Conservation (phyloP, 352 stramenopile genomes). For the Phytophthora rubi region DNA sequence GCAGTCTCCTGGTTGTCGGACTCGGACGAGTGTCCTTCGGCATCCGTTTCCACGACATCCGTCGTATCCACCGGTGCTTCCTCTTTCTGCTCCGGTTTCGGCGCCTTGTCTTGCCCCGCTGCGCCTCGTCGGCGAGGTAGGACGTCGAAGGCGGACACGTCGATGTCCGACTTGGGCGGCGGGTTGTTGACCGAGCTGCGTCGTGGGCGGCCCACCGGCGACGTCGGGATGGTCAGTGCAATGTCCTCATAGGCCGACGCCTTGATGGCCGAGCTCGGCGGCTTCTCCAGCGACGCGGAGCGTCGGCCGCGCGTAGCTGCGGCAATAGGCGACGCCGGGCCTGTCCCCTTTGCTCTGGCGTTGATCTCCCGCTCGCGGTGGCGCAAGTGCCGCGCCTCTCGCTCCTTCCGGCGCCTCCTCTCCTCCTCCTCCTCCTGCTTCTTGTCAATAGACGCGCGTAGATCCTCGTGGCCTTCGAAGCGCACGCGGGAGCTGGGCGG, state of each 20-base stretch:
- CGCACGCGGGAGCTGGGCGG: conserved; percentile 48
- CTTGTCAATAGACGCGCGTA: conserved; percentile 8
- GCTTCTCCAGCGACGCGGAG: conserved; percentile 29
- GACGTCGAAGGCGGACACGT: conserved; percentile 48
- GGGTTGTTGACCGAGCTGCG: conserved; percentile 35
- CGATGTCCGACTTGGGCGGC: conserved; percentile 60
- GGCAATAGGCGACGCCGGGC: conserved; percentile 24
- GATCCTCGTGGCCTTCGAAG: conserved; percentile 40
- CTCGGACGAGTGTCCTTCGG: conserved; percentile 8
- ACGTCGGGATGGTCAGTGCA: conserved; percentile 37
- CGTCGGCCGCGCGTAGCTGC: conserved; percentile 23
- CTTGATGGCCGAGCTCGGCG: conserved; percentile 50
- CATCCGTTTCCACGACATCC: conserved; percentile 14
- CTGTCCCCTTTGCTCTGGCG: conserved; percentile 15
- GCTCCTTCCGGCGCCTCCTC: conserved; percentile 22
- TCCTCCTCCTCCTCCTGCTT: conserved; percentile 21
- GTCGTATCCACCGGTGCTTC: background rate
- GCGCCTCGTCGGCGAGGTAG: conserved; percentile 34
- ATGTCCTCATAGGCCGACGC: conserved; percentile 26
- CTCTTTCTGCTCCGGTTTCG: conserved; percentile 11
- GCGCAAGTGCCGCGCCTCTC: conserved; percentile 14
- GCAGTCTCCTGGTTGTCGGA: conserved; percentile 18
- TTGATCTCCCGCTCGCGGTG: conserved; percentile 30
- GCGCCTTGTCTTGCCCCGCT: conserved; percentile 21
- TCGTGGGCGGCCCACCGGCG: conserved; percentile 48